Conservation (phyloP, 352 stramenopile genomes). For the Thalassiosira delicatula region DNA sequence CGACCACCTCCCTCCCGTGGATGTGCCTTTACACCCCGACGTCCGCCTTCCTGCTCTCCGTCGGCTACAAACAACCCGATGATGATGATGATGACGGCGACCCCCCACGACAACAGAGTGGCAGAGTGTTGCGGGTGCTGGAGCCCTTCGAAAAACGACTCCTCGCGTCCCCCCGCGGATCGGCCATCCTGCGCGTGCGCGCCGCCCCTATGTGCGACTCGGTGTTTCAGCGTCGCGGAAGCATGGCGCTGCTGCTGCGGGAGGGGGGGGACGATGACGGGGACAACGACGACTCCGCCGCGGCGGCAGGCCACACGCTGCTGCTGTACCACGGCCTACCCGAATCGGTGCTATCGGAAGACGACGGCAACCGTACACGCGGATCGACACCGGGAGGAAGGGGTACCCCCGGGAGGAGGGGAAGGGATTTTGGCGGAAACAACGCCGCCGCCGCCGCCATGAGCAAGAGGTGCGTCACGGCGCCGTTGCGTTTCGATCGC, state of each 20-base stretch:
- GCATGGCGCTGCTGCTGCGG: conserved; percentile 70
- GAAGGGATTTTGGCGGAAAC: conserved; percentile 12
- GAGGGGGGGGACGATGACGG: conserved; percentile 29
- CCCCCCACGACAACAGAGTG: conserved; percentile 22
- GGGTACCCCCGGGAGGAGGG: not conserved
- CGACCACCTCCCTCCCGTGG: conserved; percentile 40
- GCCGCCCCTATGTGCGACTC: conserved; percentile 50
- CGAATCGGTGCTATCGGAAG: conserved; percentile 13
- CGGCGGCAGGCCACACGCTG: conserved; percentile 51
- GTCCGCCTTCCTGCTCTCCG: conserved; percentile 73
- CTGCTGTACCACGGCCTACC: conserved; percentile 63
- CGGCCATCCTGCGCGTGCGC: conserved; percentile 69
- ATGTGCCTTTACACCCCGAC: conserved; percentile 77
- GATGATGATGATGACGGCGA: conserved; percentile 11
- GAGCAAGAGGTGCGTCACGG: too few species aligned
- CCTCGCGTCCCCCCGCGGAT: conserved; percentile 32
- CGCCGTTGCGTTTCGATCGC: conserved; percentile 57
- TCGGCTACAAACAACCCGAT: conserved; percentile 40
- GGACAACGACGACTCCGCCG: too few species aligned
- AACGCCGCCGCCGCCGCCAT: conserved; percentile 3
- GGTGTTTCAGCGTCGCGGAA: conserved; percentile 53
- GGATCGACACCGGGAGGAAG: not conserved
- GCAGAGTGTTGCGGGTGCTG: conserved; percentile 45
- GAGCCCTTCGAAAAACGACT: conserved; percentile 76
- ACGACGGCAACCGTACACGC: too few species aligned